Evolutionary conservation across 148 eudicot genomes (phyloP), one percentile per base, ranked within the genome.

Genomic region (Nyssa sinensis): DNA sequence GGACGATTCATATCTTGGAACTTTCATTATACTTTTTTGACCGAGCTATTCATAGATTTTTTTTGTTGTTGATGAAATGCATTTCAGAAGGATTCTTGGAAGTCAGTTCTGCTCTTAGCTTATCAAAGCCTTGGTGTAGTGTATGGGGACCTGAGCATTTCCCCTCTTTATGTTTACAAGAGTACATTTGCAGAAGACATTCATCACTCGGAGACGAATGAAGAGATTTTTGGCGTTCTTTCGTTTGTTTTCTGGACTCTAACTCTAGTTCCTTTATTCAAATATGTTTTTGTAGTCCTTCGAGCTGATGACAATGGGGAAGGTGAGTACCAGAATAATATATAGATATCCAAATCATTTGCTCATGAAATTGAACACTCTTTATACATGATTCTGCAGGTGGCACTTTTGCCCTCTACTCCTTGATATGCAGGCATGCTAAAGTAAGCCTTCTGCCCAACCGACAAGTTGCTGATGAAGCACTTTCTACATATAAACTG

Each of bases 281-380:
- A 93, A 65, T 93, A 93, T 71, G 97, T 94, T 55, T 94, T 94
- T 72, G 86, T 94, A 4, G 98, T 94, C 31, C 90, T 94, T 53
- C 82, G 98, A 78, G 97, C 98, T n/a, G 94, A 94, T 81, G 98
- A 94, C 81, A 91, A 91, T 79, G 97, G 98, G 60, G 97, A 94
- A 67, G 98, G 98, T 91, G 79, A 31, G 81, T 70, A 51, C 6
- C 14, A 17, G 53, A 29, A 44, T 68, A 35, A 16, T 66, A 23
- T 7, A 35, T 11, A 47, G 11, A 7, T 28, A 61, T 14, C 12
- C 30, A 16, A 37, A 61, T 53, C 13, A 29, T 59, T 28, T 28
- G 25, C 10, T 53, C 30, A 27, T 44, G 21, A 23, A 19, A 25
- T 19, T 44, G 14, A 39, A 44, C 64, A 29, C 16, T 61, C 33